These are phyloP conservation scores for Coniochaeta hoffmannii DNA, from an alignment of 2,329 filamentous ascomycete species.

Conservation along the genomic window DNA sequence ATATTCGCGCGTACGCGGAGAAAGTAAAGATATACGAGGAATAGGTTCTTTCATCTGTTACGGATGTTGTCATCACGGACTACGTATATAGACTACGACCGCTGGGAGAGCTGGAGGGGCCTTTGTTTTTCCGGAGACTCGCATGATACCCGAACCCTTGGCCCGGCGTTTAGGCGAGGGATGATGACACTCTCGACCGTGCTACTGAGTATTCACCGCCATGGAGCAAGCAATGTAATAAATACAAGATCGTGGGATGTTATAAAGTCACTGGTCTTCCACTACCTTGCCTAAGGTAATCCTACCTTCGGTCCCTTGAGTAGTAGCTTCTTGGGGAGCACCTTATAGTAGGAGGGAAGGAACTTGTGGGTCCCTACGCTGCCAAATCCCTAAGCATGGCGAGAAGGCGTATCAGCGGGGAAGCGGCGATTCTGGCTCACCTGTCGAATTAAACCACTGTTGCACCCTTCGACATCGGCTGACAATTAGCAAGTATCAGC, in stretches of 20 bases:
- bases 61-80: not conserved
- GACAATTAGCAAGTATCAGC: not conserved
- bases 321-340: no score
- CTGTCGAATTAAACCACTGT: not conserved
- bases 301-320: no score
- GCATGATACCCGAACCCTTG: not conserved
- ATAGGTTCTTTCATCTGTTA: not conserved
- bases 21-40: constrained; percentile 79
- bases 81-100: constrained; percentile 9
- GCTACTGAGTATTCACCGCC: no score
- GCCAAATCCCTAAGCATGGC: no score
- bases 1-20: constrained; percentile 74
- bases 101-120: not conserved
- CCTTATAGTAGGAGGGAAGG: no score
- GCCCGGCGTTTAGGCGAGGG: not conserved
- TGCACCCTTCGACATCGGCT: not conserved
- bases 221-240: no score
- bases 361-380: no score
- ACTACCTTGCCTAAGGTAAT: no score
- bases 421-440: not conserved
- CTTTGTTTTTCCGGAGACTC: no score
- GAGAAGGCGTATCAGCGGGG: not conserved
- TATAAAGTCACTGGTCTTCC: no score
- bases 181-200: no score
- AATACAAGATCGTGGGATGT: no score